phyloP scores from a whole-genome alignment of 164 flowering plant genomes.

The Echeveria elegans region DNA sequence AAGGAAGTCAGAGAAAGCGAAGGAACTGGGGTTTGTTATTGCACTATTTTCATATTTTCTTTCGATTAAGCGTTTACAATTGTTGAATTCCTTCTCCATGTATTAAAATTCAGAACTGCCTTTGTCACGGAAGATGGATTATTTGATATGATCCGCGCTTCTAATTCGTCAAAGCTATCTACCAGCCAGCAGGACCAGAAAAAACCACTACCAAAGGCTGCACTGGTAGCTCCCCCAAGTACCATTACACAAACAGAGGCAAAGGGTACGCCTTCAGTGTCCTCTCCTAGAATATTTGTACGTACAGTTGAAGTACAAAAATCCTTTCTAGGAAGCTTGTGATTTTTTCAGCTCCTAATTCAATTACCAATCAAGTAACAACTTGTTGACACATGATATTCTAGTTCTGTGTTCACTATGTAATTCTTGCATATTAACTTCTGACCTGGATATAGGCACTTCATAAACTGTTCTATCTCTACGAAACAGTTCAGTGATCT shows the following conservation, averaged over 20 bases:
- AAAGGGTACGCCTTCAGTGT: slow-evolving; percentile 53
- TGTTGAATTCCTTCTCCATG: background rate
- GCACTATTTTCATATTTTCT: background rate
- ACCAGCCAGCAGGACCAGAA: slow-evolving; percentile 27
- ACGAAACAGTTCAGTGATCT: too few relatives aligned
- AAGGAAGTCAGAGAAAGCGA: slow-evolving; percentile 73
- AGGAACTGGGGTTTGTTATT: slow-evolving; percentile 76
- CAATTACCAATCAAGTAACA: too few relatives aligned
- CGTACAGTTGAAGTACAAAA: too few relatives aligned
- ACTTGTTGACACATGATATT: too few relatives aligned
- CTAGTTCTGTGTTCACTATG: too few relatives aligned
- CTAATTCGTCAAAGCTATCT: slow-evolving; percentile 33
- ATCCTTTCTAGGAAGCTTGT: too few relatives aligned
- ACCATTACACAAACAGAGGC: slow-evolving; percentile 39
- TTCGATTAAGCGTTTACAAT: background rate
- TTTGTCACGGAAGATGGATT: slow-evolving; percentile 90
- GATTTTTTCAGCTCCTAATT: too few relatives aligned
- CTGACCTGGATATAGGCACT: too few relatives aligned
- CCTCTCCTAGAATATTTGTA: too few relatives aligned
- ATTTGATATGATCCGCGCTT: slow-evolving; percentile 76
- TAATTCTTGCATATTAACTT: too few relatives aligned
- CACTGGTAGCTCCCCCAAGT: slow-evolving; percentile 28
- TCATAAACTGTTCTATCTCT: too few relatives aligned
- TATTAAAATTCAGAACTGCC: slow-evolving; percentile 38
- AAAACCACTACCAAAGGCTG: slow-evolving; percentile 25